These are phyloP conservation scores for Bothriochloa decipiens DNA, from an alignment of 176 grass and related monocot species.

Conservation along the genomic window DNA sequence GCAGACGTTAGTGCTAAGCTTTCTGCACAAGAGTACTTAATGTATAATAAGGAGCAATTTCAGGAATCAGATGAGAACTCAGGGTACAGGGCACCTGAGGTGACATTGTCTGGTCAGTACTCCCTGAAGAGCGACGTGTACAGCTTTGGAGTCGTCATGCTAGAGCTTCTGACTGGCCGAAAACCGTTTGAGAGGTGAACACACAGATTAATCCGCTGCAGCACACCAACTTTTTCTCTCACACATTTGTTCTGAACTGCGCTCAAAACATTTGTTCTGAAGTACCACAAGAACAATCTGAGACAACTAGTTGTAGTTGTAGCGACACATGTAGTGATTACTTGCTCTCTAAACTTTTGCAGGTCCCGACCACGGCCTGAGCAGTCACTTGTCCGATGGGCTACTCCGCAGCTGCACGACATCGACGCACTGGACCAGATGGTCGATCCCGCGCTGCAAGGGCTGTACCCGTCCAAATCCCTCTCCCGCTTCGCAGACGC, in stretches of 20 bases:
- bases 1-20: neutral
- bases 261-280: neutral
- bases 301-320: neutral
- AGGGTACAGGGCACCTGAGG: slow-evolving; percentile 83
- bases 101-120: slow-evolving; percentile 69
- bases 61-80: slow-evolving; percentile 68
- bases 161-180: slow-evolving; percentile 87
- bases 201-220: neutral
- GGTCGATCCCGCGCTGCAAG: slow-evolving; percentile 87
- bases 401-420: slow-evolving; percentile 83
- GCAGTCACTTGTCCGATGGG: slow-evolving; percentile 83
- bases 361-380: slow-evolving; percentile 62
- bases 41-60: neutral
- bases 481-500: slow-evolving; percentile 94
- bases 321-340: slow-evolving; percentile 3
- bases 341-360: slow-evolving; percentile 29
- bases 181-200: slow-evolving; percentile 81
- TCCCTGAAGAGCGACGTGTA: slow-evolving; percentile 94
- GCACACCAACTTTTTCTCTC: neutral
- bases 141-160: slow-evolving; percentile 94
- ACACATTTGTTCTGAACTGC: neutral
- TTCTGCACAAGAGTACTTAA: slow-evolving; percentile 5
- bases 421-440: slow-evolving; percentile 86
- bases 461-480: slow-evolving; percentile 87
- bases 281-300: neutral